Evolutionary conservation across 176 grass and related monocot genomes (phyloP).

Genomic region (Chrysopogon serrulatus): DNA sequence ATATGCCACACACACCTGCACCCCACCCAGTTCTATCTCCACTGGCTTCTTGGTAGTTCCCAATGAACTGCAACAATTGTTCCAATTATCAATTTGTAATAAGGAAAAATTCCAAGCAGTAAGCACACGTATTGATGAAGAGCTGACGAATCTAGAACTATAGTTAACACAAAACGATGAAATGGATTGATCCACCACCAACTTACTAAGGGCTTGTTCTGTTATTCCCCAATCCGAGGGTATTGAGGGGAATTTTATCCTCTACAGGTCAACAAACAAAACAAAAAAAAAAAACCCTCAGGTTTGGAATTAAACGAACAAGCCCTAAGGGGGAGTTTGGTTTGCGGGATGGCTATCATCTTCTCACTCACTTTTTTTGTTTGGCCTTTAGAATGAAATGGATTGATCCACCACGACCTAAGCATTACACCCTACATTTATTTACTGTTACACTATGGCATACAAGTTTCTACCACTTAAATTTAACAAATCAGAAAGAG

Average conservation of each 20-base stretch:
- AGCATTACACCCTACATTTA: not conserved
- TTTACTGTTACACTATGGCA: not conserved
- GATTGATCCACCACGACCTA: not conserved
- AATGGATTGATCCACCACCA: not conserved
- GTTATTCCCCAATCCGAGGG: too few relatives aligned
- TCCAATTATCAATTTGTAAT: slow-evolving; percentile 33
- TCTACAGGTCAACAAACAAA: not conserved
- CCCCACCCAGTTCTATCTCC: slow-evolving; percentile 95
- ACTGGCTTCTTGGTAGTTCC: slow-evolving; percentile 87
- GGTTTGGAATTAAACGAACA: too few relatives aligned
- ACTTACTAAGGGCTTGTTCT: too few relatives aligned
- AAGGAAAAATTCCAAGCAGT: not conserved
- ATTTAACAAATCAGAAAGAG: not conserved
- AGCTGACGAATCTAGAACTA: not conserved
- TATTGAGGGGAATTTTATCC: slow-evolving; percentile 7
- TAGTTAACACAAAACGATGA: not conserved
- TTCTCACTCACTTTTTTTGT: not conserved
- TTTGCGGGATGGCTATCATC: not conserved
- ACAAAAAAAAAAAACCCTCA: too few relatives aligned
- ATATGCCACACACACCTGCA: slow-evolving; percentile 55
- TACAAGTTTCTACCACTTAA: slow-evolving; percentile 7
- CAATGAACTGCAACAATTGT: slow-evolving; percentile 70
- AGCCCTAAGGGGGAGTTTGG: not conserved
- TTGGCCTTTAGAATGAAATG: not conserved
- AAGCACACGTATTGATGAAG: not conserved